Conservation (phyloP, 768 basidiomycete species). For the Hericium alpestre region DNA sequence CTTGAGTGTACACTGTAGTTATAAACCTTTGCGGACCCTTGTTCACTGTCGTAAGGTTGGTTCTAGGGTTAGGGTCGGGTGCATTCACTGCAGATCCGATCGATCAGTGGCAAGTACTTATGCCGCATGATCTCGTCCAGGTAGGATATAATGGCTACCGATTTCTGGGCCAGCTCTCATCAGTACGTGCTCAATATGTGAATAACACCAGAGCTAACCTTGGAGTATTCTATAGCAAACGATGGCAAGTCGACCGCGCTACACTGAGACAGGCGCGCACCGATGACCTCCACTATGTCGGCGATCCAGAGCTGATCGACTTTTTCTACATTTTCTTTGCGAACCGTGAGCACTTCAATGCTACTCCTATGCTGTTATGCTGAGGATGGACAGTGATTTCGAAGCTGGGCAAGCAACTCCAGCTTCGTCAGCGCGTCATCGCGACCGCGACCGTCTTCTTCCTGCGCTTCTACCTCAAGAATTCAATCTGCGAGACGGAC, state of each 20-base stretch:
- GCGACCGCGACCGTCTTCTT: constrained; percentile 95
- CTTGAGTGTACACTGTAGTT: too few relatives aligned
- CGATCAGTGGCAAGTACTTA: too few relatives aligned
- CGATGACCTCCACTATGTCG: constrained; percentile 71
- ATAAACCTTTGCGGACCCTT: too few relatives aligned
- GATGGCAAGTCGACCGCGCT: constrained; percentile 83
- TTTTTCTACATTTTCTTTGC: constrained; percentile 85
- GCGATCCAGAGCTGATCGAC: constrained; percentile 65
- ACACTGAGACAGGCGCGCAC: constrained; percentile 63
- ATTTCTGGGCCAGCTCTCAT: constrained; percentile 90
- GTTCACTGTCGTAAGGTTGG: too few relatives aligned
- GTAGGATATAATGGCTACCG: constrained; percentile 56
- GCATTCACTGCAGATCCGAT: too few relatives aligned
- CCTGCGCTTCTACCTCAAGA: constrained; percentile 93
- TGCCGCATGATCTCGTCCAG: too few relatives aligned
- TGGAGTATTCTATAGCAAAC: constrained; percentile 45
- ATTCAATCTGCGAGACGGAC: constrained; percentile 91
- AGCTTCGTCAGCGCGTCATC: constrained; percentile 79
- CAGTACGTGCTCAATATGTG: constrained; percentile 38
- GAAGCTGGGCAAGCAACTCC: constrained; percentile 75
- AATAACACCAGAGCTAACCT: constrained; percentile 11
- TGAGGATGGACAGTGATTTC: constrained; percentile 50
- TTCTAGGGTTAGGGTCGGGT: too few relatives aligned
- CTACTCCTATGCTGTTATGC: neutral
- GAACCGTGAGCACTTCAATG: constrained; percentile 40